Percentiles rank a stretch among this genome's conserved stretches.
Conservation (phyloP, 2,329 filamentous ascomycete genomes). For the Aspergillus neoniger region DNA sequence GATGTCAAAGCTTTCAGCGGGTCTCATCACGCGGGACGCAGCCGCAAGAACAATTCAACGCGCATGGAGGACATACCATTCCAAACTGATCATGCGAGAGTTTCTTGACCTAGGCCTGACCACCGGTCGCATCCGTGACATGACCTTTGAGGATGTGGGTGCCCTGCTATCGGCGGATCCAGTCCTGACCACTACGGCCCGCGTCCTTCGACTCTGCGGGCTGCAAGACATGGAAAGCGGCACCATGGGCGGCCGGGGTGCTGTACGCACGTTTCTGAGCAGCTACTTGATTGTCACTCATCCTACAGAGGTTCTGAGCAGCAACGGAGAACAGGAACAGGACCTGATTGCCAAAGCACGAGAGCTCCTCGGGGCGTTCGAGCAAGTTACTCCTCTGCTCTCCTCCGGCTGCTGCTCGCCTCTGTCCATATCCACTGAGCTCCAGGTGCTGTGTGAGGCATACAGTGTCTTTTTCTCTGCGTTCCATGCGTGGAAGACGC, state of each 20-base stretch:
- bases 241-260: slow-evolving; percentile 51
- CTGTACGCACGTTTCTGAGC: slow-evolving; percentile 64
- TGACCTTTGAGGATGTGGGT: slow-evolving; percentile 62
- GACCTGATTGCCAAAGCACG: slow-evolving; percentile 63
- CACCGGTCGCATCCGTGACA: slow-evolving; percentile 53
- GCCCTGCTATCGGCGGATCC: slow-evolving; percentile 55
- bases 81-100: slow-evolving; percentile 51
- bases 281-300: slow-evolving; percentile 65
- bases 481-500: slow-evolving; percentile 66
- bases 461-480: slow-evolving; percentile 63
- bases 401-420: slow-evolving; percentile 44
- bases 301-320: slow-evolving; percentile 61
- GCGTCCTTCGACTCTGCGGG: slow-evolving; percentile 58
- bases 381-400: slow-evolving; percentile 54
- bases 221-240: slow-evolving; percentile 55
- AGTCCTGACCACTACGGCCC: slow-evolving; percentile 56
- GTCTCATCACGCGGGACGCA: slow-evolving; percentile 50
- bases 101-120: slow-evolving; percentile 57
- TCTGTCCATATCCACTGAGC: slow-evolving; percentile 49
- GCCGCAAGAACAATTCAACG: slow-evolving; percentile 61
- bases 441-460: slow-evolving; percentile 54
- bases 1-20: slow-evolving; percentile 36
- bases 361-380: slow-evolving; percentile 59
- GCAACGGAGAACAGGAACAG: slow-evolving; percentile 63
- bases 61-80: slow-evolving; percentile 56